Conservation (phyloP, 768 basidiomycete species). For the Lentinula sp. region DNA sequence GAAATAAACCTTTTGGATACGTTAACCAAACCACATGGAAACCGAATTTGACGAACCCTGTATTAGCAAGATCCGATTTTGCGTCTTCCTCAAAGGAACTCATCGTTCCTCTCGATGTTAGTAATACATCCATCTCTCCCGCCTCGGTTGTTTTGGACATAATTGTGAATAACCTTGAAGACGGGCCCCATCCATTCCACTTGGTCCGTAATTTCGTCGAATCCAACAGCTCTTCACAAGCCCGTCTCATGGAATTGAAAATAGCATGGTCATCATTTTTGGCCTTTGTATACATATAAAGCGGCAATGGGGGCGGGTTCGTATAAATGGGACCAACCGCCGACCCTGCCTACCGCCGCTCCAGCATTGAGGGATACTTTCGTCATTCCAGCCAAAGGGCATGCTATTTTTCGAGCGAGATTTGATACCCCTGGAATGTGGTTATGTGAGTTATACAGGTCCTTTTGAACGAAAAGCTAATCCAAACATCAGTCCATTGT, state of each 20-base stretch:
- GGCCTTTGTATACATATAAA: constrained; percentile 7
- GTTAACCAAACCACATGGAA: constrained; percentile 7
- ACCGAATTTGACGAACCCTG: background rate
- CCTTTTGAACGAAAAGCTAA: no score
- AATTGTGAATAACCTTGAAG: constrained; percentile 7
- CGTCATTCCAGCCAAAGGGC: constrained; percentile 6
- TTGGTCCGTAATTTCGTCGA: background rate
- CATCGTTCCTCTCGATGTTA: background rate
- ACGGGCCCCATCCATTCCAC: constrained; percentile 7
- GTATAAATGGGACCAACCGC: constrained; percentile 3
- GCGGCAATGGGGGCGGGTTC: constrained; percentile 2
- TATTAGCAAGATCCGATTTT: background rate
- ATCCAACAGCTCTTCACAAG: no score
- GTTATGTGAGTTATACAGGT: background rate
- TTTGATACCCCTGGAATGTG: constrained; percentile 8
- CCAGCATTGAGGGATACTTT: constrained; percentile 9
- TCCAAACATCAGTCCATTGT: background rate
- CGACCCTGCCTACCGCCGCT: background rate
- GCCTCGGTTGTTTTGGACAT: background rate
- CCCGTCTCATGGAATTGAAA: background rate
- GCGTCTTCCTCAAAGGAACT: background rate
- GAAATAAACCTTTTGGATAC: constrained; percentile 4
- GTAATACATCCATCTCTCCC: background rate
- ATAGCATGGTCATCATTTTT: constrained; percentile 9
- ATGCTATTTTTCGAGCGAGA: constrained; percentile 4